Conservation (phyloP, 1,284 basidiomycete species). For the Ustilago curta region DNA sequence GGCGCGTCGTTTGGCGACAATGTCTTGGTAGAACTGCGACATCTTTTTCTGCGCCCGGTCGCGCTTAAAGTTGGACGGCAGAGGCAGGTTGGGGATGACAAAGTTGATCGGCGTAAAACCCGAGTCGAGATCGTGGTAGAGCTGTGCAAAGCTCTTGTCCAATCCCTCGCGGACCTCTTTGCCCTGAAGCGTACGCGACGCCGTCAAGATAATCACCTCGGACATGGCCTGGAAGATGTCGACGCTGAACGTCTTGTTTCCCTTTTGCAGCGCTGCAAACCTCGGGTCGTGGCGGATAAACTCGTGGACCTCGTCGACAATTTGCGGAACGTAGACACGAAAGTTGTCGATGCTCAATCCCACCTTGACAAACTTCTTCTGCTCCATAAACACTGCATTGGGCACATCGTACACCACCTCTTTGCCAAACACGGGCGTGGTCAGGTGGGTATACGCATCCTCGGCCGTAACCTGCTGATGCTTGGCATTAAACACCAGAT, state of each 20-base stretch:
- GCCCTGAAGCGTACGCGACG: conserved; percentile 91
- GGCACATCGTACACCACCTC: conserved; percentile 98
- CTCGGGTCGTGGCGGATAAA: conserved; percentile 71
- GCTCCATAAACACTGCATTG: conserved; percentile 97
- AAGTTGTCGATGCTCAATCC: conserved; percentile 93
- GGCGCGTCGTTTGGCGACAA: conserved; percentile 82
- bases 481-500: conserved; percentile 94
- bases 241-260: conserved; percentile 31
- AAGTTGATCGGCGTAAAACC: conserved; percentile 76
- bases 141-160: conserved; percentile 85
- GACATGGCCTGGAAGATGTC: conserved; percentile 77
- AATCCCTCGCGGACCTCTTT: conserved; percentile 84
- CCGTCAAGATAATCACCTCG: conserved; percentile 96
- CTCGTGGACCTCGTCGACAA: conserved; percentile 74
- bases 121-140: conserved; percentile 91
- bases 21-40: conserved; percentile 91
- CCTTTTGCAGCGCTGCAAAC: conserved; percentile 73
- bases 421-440: conserved; percentile 80
- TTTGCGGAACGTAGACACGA: conserved; percentile 88
- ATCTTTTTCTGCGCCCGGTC: conserved; percentile 93
- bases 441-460: conserved; percentile 83
- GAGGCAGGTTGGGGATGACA: conserved; percentile 91
- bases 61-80: conserved; percentile 86
- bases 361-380: conserved; percentile 89
- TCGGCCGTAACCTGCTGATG: conserved; percentile 92